A percentile compares a stretch with the other conserved stretches of the same genome.
phyloP scores from a whole-genome alignment of 164 flowering plant genomes.

The Hamamelis virginiana region DNA sequence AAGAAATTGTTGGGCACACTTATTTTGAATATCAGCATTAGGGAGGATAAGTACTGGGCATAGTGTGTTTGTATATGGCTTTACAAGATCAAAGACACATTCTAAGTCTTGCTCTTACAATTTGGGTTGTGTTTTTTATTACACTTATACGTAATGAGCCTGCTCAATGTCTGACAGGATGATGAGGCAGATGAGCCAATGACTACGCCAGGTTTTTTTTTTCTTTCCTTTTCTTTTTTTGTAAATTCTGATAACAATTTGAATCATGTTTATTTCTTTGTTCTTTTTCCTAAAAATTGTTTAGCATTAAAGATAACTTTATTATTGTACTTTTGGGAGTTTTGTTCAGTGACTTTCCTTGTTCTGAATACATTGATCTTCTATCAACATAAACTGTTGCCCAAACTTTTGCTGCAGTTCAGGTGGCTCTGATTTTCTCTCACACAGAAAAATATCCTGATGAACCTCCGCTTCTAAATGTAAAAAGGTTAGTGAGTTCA shows the following conservation, averaged over 20 bases:
- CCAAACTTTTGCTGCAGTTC: slow-evolving; percentile 57
- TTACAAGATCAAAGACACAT: slow-evolving; percentile 1
- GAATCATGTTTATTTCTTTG: neutral
- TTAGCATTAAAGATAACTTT: neutral
- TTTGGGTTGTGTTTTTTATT: neutral
- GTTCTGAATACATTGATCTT: neutral
- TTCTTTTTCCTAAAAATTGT: neutral
- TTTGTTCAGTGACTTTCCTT: neutral
- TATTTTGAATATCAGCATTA: neutral
- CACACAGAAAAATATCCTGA: slow-evolving; percentile 98
- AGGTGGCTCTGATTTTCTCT: slow-evolving; percentile 76
- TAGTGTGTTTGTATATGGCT: neutral
- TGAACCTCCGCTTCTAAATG: slow-evolving; percentile 80
- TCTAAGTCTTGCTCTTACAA: neutral
- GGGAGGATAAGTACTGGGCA: neutral
- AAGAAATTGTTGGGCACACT: neutral
- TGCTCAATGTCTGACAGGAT: slow-evolving; percentile 49
- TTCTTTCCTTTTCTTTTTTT: neutral
- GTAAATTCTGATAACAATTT: neutral
- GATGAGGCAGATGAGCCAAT: slow-evolving; percentile 66
- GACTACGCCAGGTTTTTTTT: slow-evolving; percentile 55
- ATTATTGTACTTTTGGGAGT: neutral
- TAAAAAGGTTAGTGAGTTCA: slow-evolving; percentile 54
- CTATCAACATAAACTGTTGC: slow-evolving; percentile 5
- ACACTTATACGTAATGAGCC: neutral